Conservation (phyloP, 768 basidiomycete genomes). For the Butyriboletus loyo region DNA sequence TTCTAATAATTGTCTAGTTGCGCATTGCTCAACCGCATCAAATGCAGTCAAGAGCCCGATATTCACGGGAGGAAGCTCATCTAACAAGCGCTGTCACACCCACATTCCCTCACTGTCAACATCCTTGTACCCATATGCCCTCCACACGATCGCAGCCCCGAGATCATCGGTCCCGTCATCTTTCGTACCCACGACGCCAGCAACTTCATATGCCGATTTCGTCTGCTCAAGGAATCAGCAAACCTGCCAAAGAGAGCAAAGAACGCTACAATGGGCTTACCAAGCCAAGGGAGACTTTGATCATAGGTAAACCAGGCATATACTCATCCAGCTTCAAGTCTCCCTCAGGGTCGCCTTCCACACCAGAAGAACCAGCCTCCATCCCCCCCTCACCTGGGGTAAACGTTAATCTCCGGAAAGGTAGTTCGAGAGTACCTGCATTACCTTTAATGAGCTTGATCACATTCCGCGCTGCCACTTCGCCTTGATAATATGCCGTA, state of each 20-base stretch:
- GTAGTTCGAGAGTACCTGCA: not conserved
- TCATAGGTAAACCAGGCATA: slow-evolving; percentile 45
- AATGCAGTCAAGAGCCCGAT: not conserved
- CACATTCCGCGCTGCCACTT: slow-evolving; percentile 56
- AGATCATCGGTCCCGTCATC: slow-evolving; percentile 47
- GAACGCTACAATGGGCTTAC: slow-evolving; percentile 31
- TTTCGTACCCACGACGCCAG: slow-evolving; percentile 42
- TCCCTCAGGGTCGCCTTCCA: not conserved
- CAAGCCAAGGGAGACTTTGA: slow-evolving; percentile 62
- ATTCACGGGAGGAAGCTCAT: not conserved
- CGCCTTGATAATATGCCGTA: slow-evolving; percentile 50
- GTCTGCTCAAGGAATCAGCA: slow-evolving; percentile 24
- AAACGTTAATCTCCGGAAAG: not conserved
- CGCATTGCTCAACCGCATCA: not conserved
- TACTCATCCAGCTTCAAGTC: slow-evolving; percentile 40
- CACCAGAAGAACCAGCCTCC: not conserved
- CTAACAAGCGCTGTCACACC: not conserved
- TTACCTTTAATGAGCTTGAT: slow-evolving; percentile 39
- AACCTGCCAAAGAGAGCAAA: not conserved
- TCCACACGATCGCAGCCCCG: slow-evolving; percentile 47
- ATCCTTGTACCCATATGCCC: slow-evolving; percentile 39
- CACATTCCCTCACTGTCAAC: slow-evolving; percentile 27
- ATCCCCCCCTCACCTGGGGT: not conserved
- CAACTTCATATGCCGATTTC: slow-evolving; percentile 45
- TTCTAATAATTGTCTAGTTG: not conserved